Base-by-base conservation (phyloP, 1,139 yeast genomes). In the Debaryomyces sp. region DNA sequence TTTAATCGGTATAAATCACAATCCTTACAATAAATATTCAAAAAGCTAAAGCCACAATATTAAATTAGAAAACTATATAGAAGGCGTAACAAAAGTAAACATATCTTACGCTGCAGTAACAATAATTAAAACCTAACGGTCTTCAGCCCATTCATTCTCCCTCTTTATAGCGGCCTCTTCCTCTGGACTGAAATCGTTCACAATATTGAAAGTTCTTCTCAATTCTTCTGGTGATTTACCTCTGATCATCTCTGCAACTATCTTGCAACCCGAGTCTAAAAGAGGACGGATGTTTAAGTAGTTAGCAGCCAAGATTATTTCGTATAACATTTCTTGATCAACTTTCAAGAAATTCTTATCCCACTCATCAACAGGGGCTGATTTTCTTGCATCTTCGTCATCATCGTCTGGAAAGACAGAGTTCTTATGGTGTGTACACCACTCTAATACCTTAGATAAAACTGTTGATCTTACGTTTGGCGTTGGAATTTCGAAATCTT, bases 71-170 rank as follows among this genome's bases (percentile, higher is more conserved):
- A 23, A 30, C 23, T 29, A 30, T 41, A 41, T 26, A 30, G 21
- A 29, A 13, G n/a, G 9, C n/a, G n/a, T n/a, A 8, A 30, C 18
- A 32, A 15, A 30, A 13, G 13, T 39, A 39, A 17, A 29, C 17
- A 27, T 4, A 17, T 15, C 15, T 17, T 34, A 26, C 12, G 12
- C 30, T 5, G 17, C 9, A 15, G 23, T 34, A 23, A 18, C 18
- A 13, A 5, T 13, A 41, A 10, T 18, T 13, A n/a, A 21, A 21
- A 9, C 22, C 67, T 68, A 91, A 65, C 97, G 91, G 68, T 94
- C 99, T 68, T 94, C 99, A 22, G 99, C 99, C 99, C 99, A 94
- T 69, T 94, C 99, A 66, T 94, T 94, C 70, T 94, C 99, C 63
- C 97, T 84, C 65, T 96, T 87, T 58, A 95, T 94, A 48, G 97